A percentile compares a stretch with the other conserved stretches of the same genome.
Conservation (phyloP, 2,329 filamentous ascomycete species). For the Nannizziopsis arthrosporioides region DNA sequence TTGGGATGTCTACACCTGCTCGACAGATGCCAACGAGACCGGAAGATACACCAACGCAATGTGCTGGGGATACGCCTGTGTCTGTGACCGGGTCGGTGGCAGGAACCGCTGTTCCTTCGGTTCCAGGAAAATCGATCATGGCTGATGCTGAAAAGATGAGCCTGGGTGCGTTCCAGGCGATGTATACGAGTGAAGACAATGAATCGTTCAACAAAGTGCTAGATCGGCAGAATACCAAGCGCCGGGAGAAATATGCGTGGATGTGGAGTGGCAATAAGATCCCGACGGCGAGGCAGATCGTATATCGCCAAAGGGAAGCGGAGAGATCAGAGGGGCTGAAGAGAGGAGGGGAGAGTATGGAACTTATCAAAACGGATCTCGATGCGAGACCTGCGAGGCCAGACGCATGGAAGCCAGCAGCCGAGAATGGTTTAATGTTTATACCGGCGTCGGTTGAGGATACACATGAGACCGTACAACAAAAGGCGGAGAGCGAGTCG, state of each 20-base stretch:
- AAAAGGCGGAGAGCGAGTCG: constrained; percentile 58
- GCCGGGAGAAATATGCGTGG: constrained; percentile 76
- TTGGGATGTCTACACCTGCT: constrained; percentile 29
- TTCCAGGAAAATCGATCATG: constrained; percentile 25
- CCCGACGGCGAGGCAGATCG: constrained; percentile 49
- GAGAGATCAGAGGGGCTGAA: constrained; percentile 59
- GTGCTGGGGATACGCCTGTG: constrained; percentile 59
- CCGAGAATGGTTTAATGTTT: constrained; percentile 85
- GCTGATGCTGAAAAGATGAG: constrained; percentile 62
- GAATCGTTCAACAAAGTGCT: constrained; percentile 89
- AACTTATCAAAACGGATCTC: constrained; percentile 32
- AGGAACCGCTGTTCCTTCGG: constrained; percentile 29
- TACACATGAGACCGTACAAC: constrained; percentile 47
- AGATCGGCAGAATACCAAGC: constrained; percentile 79
- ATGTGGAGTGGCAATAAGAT: constrained; percentile 82
- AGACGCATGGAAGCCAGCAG: constrained; percentile 61
- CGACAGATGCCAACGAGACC: constrained; percentile 4
- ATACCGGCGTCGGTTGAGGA: constrained; percentile 41
- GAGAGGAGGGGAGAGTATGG: constrained; percentile 49
- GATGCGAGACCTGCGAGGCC: constrained; percentile 66
- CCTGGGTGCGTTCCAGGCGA: constrained; percentile 73
- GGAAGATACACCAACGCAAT: constrained; percentile 52
- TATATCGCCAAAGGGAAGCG: constrained; percentile 42
- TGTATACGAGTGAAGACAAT: constrained; percentile 95
- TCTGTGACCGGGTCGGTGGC: constrained; percentile 24